Percentiles rank a stretch among this genome's conserved stretches.
phyloP scores from a whole-genome alignment of 371 early-diverging fungal genomes.

The Encephalitozoon cuniculi region DNA sequence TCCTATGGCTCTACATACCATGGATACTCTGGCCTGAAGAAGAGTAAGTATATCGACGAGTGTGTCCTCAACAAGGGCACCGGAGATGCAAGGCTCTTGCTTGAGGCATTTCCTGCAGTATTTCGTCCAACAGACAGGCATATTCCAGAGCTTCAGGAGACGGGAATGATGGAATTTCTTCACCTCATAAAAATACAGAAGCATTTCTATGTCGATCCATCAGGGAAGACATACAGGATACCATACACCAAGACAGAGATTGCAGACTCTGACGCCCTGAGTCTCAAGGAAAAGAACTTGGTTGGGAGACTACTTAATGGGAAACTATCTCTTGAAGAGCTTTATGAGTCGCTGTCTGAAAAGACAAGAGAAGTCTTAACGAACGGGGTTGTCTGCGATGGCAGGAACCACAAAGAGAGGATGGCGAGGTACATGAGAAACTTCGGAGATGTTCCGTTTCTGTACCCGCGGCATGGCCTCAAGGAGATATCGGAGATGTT shows the following conservation, averaged over 20 bases:
- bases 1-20: slow-evolving; percentile 15
- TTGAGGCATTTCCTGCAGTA: slow-evolving; percentile 15
- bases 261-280: neutral
- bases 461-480: slow-evolving; percentile 13
- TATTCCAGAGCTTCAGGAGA: neutral
- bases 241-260: slow-evolving; percentile 16
- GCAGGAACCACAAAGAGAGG: neutral
- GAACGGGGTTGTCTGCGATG: neutral
- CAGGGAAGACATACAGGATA: slow-evolving; percentile 1
- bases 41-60: neutral
- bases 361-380: neutral
- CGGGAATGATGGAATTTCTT: neutral
- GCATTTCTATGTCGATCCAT: neutral
- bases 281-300: neutral
- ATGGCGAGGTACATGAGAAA: neutral
- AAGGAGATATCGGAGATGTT: slow-evolving; percentile 31
- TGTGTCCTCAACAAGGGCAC: neutral
- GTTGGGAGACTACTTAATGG: neutral
- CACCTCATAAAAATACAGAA: neutral
- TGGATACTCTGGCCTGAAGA: neutral
- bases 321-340: neutral
- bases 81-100: neutral
- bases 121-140: slow-evolving; percentile 2
- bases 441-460: neutral
- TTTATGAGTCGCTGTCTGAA: neutral